Percentiles rank a stretch among this genome's conserved stretches.
Evolutionary conservation across 73 alveolate genomes (phyloP).

Genomic region (Paramecium biaurelia): DNA sequence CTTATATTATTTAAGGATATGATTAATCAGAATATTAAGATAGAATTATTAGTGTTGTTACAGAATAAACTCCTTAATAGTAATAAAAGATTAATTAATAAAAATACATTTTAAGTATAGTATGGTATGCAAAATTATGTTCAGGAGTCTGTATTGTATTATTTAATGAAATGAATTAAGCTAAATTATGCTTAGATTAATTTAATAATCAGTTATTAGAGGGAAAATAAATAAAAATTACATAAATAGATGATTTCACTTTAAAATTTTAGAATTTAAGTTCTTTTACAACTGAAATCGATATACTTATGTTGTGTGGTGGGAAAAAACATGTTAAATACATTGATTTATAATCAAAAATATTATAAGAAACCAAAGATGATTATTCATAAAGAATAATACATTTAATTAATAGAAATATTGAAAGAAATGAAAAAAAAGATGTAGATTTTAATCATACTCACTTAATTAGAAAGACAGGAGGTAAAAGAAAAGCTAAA

Average conservation of each 20-base stretch:
- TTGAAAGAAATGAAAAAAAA: background rate
- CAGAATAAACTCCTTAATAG: background rate
- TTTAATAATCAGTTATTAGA: constrained; percentile 7
- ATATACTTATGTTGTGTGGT: background rate
- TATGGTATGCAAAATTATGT: background rate
- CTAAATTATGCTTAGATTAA: background rate
- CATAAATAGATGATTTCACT: background rate
- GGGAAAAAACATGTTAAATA: background rate
- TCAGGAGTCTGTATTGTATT: background rate
- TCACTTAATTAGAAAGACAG: background rate
- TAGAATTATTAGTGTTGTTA: background rate
- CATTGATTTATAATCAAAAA: background rate
- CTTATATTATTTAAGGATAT: background rate
- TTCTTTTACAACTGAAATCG: background rate
- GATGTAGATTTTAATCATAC: background rate
- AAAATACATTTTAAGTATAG: background rate
- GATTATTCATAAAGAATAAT: background rate
- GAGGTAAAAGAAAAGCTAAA: background rate
- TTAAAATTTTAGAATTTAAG: background rate
- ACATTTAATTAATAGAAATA: background rate
- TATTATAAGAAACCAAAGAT: background rate
- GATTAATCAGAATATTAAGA: constrained; percentile 33
- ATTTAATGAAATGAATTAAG: background rate
- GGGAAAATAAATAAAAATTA: constrained; percentile 7
- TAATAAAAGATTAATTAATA: background rate